A percentile compares a stretch with the other conserved stretches of the same genome.
Evolutionary conservation across 1,139 yeast species (phyloP).

Genomic region (Yamadazyma kanchanaburiensis): DNA sequence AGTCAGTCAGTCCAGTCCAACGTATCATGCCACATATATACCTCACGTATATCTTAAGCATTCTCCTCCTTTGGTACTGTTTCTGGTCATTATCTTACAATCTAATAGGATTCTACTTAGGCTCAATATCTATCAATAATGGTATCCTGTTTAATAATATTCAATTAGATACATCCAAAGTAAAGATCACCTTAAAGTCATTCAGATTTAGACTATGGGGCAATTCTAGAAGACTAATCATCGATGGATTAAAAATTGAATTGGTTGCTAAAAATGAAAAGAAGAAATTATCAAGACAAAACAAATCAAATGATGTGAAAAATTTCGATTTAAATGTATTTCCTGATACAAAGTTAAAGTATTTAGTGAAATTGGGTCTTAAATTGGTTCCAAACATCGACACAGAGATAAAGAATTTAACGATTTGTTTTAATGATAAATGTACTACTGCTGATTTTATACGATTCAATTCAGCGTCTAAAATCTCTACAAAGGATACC

Average conservation of each 20-base stretch:
- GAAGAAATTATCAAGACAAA: not conserved
- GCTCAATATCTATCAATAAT: conserved; percentile 33
- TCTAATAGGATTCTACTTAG: conserved; percentile 32
- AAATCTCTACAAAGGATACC: conserved; percentile 17
- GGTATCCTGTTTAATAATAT: conserved; percentile 39
- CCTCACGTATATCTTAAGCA: too few species aligned
- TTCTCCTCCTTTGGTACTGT: too few species aligned
- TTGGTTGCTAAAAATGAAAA: not conserved
- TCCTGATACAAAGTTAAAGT: conserved; percentile 15
- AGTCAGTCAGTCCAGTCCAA: too few species aligned
- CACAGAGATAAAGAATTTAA: conserved; percentile 24
- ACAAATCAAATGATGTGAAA: not conserved
- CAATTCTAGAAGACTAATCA: conserved; percentile 28
- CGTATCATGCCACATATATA: too few species aligned
- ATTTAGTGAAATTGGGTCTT: conserved; percentile 14
- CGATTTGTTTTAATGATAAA: conserved; percentile 11
- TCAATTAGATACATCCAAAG: conserved; percentile 14
- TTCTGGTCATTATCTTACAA: conserved; percentile 27
- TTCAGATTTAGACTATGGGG: conserved; percentile 42
- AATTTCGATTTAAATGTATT: conserved; percentile 9
- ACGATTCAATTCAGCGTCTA: conserved; percentile 18
- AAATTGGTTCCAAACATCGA: conserved; percentile 24
- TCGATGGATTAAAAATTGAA: conserved; percentile 21
- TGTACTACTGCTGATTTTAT: conserved; percentile 21
- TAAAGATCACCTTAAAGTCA: conserved; percentile 18